A percentile compares a stretch with the other conserved stretches of the same genome.
Conservation (phyloP, 2,329 filamentous ascomycete genomes). For the Colletotrichum trifolii region DNA sequence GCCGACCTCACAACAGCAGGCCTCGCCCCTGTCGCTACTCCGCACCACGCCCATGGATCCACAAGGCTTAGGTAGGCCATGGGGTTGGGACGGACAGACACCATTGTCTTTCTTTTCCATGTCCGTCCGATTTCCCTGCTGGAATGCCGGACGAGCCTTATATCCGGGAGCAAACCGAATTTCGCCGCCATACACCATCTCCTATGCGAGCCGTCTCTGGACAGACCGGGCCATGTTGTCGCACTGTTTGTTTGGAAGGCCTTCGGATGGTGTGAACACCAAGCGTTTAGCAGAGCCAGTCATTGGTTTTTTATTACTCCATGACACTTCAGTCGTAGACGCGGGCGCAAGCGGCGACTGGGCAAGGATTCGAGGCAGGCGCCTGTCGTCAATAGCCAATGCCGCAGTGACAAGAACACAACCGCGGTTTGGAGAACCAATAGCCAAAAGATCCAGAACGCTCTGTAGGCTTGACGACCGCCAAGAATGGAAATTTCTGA, state of each 20-base stretch:
- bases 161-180: constrained; percentile 10
- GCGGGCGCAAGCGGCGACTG: constrained; percentile 1
- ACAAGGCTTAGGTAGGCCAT: constrained; percentile 34
- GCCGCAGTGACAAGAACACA: no score
- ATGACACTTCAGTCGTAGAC: constrained; percentile 6
- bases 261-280: neutral
- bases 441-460: no score
- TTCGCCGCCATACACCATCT: neutral
- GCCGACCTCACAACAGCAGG: no score
- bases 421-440: no score
- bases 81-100: constrained; percentile 11
- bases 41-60: constrained; percentile 5
- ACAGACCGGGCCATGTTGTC: neutral
- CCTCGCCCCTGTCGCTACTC: constrained; percentile 9
- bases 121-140: constrained; percentile 11
- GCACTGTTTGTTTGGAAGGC: constrained; percentile 6
- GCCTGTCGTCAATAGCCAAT: no score
- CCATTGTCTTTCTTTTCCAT: constrained; percentile 14
- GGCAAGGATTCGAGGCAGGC: no score
- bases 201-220: neutral
- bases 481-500: no score
- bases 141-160: constrained; percentile 3
- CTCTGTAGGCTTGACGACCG: no score
- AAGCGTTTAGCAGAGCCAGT: constrained; percentile 27
- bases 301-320: neutral